Evolutionary conservation across 768 basidiomycete genomes (phyloP), one percentile per base, ranked within the genome.

Genomic region (Cytidiella melzeri): DNA sequence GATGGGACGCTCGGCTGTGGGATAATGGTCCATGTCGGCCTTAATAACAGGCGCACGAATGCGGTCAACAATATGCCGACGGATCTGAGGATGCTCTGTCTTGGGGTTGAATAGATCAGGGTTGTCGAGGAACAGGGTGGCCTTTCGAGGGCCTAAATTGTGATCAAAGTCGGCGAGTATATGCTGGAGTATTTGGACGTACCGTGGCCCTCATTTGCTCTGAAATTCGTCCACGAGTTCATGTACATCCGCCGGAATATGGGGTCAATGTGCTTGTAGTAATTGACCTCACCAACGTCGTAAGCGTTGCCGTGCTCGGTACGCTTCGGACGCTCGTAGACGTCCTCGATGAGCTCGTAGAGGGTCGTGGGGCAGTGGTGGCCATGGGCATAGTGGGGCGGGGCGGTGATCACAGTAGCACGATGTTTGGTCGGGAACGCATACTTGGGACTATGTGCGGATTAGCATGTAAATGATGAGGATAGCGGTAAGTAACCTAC

Each of bases 151-250:
- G n/a, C n/a, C n/a, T n/a, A n/a, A n/a, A n/a, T n/a, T n/a, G n/a
- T n/a, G n/a, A n/a, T n/a, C n/a, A n/a, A n/a, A n/a, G n/a, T n/a
- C n/a, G n/a, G n/a, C n/a, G n/a, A n/a, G n/a, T n/a, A n/a, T n/a
- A n/a, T n/a, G n/a, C n/a, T n/a, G n/a, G n/a, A n/a, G n/a, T n/a
- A 13, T 10, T 37, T 34, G 18, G 43, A 24, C 50, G 2, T 23
- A 66, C 67, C 64, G 42, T 68, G 67, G n/a, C 67, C 66, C n/a
- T 60, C 52, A 41, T 56, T 55, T 12, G 60, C 64, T 37, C 61
- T 48, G 4, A 51, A 45, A 40, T 67, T 67, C 27, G 59, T 55
- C 67, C 67, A 69, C 5, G 64, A 64, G 5, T 65, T 25, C n/a
- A 30, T 45, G 50, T 59, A 52, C 39, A 64, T 18, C 39, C 55